These are phyloP conservation scores for Peterozyma toletana DNA, from an alignment of 805 yeast species.

Conservation along the genomic window DNA sequence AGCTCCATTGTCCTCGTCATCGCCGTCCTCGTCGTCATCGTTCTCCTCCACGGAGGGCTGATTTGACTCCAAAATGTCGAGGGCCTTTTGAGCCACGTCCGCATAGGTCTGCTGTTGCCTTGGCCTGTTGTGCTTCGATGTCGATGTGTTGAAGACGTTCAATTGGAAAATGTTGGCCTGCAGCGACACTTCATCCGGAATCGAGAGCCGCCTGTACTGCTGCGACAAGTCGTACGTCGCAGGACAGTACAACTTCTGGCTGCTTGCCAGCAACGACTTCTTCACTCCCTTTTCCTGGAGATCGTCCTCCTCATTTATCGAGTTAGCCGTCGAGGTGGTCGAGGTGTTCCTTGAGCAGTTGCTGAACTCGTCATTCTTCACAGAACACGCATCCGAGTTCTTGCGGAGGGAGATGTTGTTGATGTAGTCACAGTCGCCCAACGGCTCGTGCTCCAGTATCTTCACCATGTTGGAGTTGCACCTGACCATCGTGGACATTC, in stretches of 20 bases:
- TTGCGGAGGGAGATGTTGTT: constrained; percentile 3
- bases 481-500: constrained; percentile 28
- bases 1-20: no score
- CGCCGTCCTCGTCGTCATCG: constrained; percentile 4
- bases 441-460: constrained; percentile 10
- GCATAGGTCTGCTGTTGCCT: constrained; percentile 1
- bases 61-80: constrained; percentile 18
- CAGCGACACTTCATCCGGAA: constrained; percentile 11
- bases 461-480: constrained; percentile 4
- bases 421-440: constrained; percentile 9
- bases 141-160: neutral
- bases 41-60: neutral
- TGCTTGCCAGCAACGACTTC: neutral
- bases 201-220: constrained; percentile 28
- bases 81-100: constrained; percentile 7
- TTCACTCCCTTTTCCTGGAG: neutral
- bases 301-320: constrained; percentile 3
- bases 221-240: constrained; percentile 39
- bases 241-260: constrained; percentile 27
- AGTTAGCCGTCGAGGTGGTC: constrained; percentile 4
- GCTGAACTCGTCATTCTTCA: constrained; percentile 6
- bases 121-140: neutral
- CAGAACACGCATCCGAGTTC: constrained; percentile 1
- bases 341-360: constrained; percentile 9
- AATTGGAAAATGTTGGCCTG: neutral